phyloP scores from a whole-genome alignment of 352 stramenopile species.

The Globisporangium nagaii region DNA sequence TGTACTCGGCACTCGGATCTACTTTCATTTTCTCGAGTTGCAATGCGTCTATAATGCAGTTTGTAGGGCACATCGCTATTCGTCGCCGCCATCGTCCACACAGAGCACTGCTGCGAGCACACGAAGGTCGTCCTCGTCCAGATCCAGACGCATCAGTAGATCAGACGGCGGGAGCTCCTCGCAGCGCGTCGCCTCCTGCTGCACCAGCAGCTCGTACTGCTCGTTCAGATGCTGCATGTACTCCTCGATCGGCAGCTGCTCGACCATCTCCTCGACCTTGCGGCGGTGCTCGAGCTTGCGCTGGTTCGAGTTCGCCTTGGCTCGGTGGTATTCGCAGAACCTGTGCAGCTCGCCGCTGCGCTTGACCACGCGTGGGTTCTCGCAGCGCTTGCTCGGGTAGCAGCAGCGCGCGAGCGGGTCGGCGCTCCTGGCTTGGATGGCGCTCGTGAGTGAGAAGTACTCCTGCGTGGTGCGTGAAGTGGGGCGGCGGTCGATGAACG shows the following conservation, averaged over 20 bases:
- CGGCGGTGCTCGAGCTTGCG: conserved; percentile 39
- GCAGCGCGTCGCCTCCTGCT: background rate
- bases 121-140: conserved; percentile 4
- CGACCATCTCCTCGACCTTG: background rate
- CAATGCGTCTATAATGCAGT: too few species aligned
- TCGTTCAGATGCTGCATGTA: conserved; percentile 8
- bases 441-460: background rate
- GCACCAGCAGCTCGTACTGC: background rate
- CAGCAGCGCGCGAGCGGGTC: conserved; percentile 10
- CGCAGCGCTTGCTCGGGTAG: conserved; percentile 37
- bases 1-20: too few species aligned
- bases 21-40: too few species aligned
- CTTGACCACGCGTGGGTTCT: conserved; percentile 31
- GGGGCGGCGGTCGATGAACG: too few species aligned
- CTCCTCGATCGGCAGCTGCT: conserved; percentile 4
- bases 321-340: conserved; percentile 49
- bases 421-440: background rate
- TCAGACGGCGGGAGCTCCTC: background rate
- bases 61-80: too few species aligned
- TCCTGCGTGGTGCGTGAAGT: too few species aligned
- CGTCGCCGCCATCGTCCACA: background rate
- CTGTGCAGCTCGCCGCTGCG: conserved; percentile 42
- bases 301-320: conserved; percentile 65
- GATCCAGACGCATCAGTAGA: background rate
- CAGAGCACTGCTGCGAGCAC: conserved; percentile 4